Percentiles rank a stretch among this genome's conserved stretches.
phyloP scores from a whole-genome alignment of 129 eudicot genomes.

The Tagetes erecta region DNA sequence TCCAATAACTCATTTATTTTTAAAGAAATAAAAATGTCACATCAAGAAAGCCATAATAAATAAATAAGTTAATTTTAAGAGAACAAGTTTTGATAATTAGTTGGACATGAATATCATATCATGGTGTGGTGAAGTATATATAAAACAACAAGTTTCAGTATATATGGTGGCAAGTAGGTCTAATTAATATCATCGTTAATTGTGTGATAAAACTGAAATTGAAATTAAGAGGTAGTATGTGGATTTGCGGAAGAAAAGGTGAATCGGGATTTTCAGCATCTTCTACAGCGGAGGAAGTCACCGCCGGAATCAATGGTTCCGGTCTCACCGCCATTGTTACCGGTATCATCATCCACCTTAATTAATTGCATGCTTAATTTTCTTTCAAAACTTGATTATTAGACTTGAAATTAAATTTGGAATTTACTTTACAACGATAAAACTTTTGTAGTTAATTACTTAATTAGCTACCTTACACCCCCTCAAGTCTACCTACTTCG shows the following conservation, averaged over 20 bases:
- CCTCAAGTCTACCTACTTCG: too few relatives aligned
- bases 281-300: slow-evolving; percentile 43
- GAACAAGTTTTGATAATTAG: background rate
- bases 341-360: slow-evolving; percentile 4
- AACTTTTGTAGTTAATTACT: too few relatives aligned
- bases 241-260: slow-evolving; percentile 41
- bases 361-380: too few relatives aligned
- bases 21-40: too few relatives aligned
- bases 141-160: background rate
- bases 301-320: slow-evolving; percentile 31
- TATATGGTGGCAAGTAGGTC: background rate
- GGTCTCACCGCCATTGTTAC: slow-evolving; percentile 41
- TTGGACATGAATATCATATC: background rate
- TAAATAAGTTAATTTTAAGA: too few relatives aligned
- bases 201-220: too few relatives aligned
- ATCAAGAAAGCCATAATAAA: too few relatives aligned
- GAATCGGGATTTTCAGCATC: slow-evolving; percentile 39
- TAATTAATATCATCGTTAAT: background rate
- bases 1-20: too few relatives aligned
- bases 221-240: slow-evolving; percentile 11
- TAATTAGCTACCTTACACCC: too few relatives aligned
- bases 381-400: too few relatives aligned
- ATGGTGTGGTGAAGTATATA: background rate
- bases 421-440: too few relatives aligned
- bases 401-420: too few relatives aligned